Conservation (phyloP, 2,329 filamentous ascomycete species). For the Penicillium frequentans region DNA sequence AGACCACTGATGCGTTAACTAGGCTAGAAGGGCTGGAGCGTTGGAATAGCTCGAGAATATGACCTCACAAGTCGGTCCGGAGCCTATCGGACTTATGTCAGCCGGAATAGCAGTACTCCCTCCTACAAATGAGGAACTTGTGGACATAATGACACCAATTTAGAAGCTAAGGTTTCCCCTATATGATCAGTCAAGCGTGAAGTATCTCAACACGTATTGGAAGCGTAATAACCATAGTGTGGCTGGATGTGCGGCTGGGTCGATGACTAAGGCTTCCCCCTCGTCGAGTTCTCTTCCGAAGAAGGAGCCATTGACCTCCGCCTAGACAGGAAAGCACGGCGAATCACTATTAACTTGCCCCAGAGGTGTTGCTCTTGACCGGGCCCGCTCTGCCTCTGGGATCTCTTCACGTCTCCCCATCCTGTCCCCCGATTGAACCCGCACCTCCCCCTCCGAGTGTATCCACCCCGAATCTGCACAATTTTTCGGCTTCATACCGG, state of each 20-base stretch:
- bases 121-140: neutral
- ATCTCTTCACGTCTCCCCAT: constrained; percentile 2
- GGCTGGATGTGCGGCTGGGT: constrained; percentile 21
- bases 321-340: constrained; percentile 8
- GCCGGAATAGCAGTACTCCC: neutral
- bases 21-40: neutral
- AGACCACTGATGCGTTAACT: neutral
- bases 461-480: constrained; percentile 16
- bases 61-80: neutral
- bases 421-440: constrained; percentile 16
- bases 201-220: neutral
- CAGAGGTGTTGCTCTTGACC: constrained; percentile 20
- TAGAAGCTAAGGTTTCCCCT: neutral
- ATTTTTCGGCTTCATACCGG: constrained; percentile 17
- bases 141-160: neutral
- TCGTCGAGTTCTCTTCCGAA: constrained; percentile 32
- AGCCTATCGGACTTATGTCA: neutral
- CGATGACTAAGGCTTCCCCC: constrained; percentile 26
- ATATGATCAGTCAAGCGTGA: neutral
- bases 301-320: constrained; percentile 22
- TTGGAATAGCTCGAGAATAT: neutral
- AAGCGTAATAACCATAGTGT: neutral
- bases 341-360: constrained; percentile 9
- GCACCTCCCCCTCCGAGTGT: constrained; percentile 6
- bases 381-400: constrained; percentile 20